These are phyloP conservation scores for Termitomyces bulborhizus DNA, from an alignment of 768 basidiomycete genomes.

Conservation along the genomic window DNA sequence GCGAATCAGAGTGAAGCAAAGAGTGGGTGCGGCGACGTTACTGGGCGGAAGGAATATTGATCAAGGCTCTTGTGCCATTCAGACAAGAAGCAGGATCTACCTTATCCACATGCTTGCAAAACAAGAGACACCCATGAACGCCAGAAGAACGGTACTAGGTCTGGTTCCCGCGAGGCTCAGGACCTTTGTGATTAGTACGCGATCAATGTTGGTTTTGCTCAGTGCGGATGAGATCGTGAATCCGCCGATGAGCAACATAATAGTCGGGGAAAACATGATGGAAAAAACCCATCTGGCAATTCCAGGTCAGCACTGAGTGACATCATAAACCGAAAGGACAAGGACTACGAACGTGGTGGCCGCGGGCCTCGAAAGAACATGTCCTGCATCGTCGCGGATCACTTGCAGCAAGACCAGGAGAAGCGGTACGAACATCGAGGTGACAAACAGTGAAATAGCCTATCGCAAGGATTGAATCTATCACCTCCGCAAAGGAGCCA, in stretches of 20 bases:
- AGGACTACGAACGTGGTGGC: slow-evolving; percentile 67
- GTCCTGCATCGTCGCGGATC: slow-evolving; percentile 54
- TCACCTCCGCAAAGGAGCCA: not conserved
- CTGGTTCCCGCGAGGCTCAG: slow-evolving; percentile 85
- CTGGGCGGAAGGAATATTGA: slow-evolving; percentile 29
- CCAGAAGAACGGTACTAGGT: slow-evolving; percentile 81
- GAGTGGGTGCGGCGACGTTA: slow-evolving; percentile 95
- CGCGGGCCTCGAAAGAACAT: slow-evolving; percentile 49
- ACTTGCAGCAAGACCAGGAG: slow-evolving; percentile 83
- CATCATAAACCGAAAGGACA: too few species aligned
- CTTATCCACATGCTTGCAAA: slow-evolving; percentile 99
- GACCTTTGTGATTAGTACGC: slow-evolving; percentile 84
- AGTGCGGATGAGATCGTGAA: slow-evolving; percentile 97
- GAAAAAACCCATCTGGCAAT: slow-evolving; percentile 77
- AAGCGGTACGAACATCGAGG: slow-evolving; percentile 84
- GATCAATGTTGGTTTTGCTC: slow-evolving; percentile 93
- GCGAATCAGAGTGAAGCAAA: slow-evolving; percentile 94
- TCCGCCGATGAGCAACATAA: slow-evolving; percentile 96
- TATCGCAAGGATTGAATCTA: slow-evolving; percentile 20
- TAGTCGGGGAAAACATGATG: slow-evolving; percentile 94
- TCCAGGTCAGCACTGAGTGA: not conserved
- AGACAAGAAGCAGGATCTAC: slow-evolving; percentile 26
- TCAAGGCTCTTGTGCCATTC: not conserved
- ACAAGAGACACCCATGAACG: slow-evolving; percentile 94
- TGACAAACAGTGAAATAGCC: slow-evolving; percentile 98